phyloP scores from a whole-genome alignment of 371 early-diverging fungal genomes.

The Rhizopus arrhizus region DNA sequence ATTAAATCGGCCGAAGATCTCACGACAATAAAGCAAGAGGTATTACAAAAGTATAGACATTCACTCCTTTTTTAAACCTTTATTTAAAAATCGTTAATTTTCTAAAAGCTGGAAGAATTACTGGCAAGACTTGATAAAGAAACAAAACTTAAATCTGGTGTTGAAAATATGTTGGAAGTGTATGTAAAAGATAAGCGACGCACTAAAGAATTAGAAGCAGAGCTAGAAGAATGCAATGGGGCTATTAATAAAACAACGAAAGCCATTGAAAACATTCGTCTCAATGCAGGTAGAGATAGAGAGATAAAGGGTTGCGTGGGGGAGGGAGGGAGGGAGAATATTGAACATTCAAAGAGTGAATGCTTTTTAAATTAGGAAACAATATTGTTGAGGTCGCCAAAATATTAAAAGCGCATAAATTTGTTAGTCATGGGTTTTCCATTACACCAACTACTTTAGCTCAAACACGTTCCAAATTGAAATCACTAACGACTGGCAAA shows the following conservation, averaged over 20 bases:
- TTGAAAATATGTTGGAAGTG: conserved; percentile 55
- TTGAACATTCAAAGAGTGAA: too few relatives aligned
- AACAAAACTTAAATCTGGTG: conserved; percentile 49
- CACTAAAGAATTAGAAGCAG: conserved; percentile 56
- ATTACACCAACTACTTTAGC: conserved; percentile 33
- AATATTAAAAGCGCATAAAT: conserved; percentile 42
- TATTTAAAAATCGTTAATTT: too few relatives aligned
- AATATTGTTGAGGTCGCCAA: conserved; percentile 33
- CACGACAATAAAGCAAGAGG: conserved; percentile 5
- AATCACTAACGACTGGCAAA: conserved; percentile 44
- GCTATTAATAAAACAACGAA: conserved; percentile 52
- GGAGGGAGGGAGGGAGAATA: too few relatives aligned
- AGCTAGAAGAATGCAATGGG: conserved; percentile 45
- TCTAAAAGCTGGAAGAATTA: conserved; percentile 29
- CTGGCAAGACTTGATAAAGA: conserved; percentile 38
- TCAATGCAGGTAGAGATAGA: conserved; percentile 33
- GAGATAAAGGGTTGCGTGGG: too few relatives aligned
- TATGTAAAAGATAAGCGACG: conserved; percentile 53
- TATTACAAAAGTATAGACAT: neutral
- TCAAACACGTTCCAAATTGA: conserved; percentile 37
- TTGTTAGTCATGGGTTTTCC: conserved; percentile 40
- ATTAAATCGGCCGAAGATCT: neutral
- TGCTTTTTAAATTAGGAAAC: conserved; percentile 20
- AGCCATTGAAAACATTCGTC: conserved; percentile 49
- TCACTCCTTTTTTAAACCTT: neutral